These are phyloP conservation scores for Oryza australiensis DNA, from an alignment of 176 grass and related monocot species.

Conservation along the genomic window DNA sequence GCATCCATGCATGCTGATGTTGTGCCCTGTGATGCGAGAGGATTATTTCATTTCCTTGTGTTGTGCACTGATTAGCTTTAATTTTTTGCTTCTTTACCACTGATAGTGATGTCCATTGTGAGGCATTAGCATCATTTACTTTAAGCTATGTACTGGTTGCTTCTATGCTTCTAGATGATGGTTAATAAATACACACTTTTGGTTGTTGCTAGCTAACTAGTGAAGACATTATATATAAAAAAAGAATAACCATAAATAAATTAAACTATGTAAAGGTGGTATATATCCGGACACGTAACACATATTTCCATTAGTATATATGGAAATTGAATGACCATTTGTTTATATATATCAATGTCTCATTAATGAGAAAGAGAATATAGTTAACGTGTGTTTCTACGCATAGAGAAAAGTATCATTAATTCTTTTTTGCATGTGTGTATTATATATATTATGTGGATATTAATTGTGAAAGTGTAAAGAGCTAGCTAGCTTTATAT, in stretches of 20 bases:
- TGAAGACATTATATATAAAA: not conserved
- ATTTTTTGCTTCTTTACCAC: constrained; percentile 1
- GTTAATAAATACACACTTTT: not conserved
- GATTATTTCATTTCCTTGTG: not conserved
- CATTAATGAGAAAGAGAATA: not conserved
- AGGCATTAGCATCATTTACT: not conserved
- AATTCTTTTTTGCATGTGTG: not conserved
- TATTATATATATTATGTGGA: not conserved
- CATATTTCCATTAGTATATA: not conserved
- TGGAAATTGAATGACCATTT: not conserved
- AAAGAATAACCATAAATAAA: not conserved
- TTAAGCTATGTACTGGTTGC: not conserved
- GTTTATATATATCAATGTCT: not conserved
- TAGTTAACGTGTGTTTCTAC: not conserved
- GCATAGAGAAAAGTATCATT: not conserved
- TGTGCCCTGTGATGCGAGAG: not conserved
- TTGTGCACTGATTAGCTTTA: not conserved
- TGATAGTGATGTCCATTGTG: constrained; percentile 22
- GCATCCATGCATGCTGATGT: not conserved
- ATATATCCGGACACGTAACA: not conserved
- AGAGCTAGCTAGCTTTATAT: not conserved
- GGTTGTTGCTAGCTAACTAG: not conserved
- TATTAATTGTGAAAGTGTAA: not conserved
- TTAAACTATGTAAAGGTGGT: not conserved
- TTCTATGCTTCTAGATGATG: not conserved